Evolutionary conservation across 2,329 filamentous ascomycete species (phyloP), one percentile per base, ranked within the genome.

Genomic region (Sporothrix humicola): DNA sequence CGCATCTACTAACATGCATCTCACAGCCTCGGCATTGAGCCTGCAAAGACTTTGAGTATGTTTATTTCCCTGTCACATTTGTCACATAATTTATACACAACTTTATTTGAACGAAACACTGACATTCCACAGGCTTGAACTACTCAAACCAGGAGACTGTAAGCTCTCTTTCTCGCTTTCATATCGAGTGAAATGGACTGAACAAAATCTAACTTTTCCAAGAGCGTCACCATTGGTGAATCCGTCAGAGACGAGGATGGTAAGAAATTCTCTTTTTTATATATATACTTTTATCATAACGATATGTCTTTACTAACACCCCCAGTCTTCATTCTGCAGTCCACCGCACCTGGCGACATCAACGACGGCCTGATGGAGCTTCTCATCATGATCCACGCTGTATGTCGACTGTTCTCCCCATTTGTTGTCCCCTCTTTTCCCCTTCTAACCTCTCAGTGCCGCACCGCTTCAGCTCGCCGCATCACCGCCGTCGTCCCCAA

Each of bases 361-460:
- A 99, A 99, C 84, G 95, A 98, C 82, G 94, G 94, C 69, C 88
- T 99, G 74, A 98, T 99, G 95, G 95, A 99, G 84, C 89, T 98
- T 52, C 89, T 98, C 77, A 98, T 98, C 84, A 97, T 98, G 91
- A 97, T 98, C 83, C 97, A 97, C 81, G 95, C 95, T 76, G 77
- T 76, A 72, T 10, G 75, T 7, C 31, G 54, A 58, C 68, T 26
- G 3, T 37, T 37, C 31, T 37, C 2, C 46, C 17, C 13, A 3
- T 13, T 26, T 4, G 3, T 12, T 23, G n/a, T 26, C 20, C 4
- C 20, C 1, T 56, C 13, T 8, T 23, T 1, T 56, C n/a, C 52
- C 7, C n/a, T 2, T 20, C 68, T 58, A 61, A 59, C 69, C 15
- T 2, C 6, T 15, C 59, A 77, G 76, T 78, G 77, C 74, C 76